Evolutionary conservation across 257 asterid genomes (phyloP), one percentile per base, ranked within the genome.

Genomic region (Solanum lycopersicoides): DNA sequence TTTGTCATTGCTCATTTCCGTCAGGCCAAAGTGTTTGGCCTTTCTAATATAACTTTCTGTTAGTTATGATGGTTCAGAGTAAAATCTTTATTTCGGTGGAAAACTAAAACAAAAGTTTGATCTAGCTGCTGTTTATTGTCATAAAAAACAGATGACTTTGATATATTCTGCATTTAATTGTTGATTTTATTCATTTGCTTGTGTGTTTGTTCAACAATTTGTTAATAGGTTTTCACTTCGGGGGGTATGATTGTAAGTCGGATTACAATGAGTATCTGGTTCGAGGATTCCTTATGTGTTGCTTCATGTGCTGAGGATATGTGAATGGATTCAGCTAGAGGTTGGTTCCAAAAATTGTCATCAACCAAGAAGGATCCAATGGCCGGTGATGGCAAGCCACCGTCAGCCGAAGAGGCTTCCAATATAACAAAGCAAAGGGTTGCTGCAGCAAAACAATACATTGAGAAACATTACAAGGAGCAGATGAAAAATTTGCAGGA

Each of bases 381-480:
- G 98, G 98, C 94, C 20, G 89, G 93, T 88, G 97, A 95, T 84
- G 91, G 94, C 20, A 88, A 89, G 32, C 86, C 92, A 35, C 86
- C 92, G 65, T 88, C 96, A 0, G 90, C 90, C 30, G 99, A 97
- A 68, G 99, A 96, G 87, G 98, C 99, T 89, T 96, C 99, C 14
- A 92, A 89, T 87, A 89, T 95, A 41, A 97, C 99, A 1, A 96
- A 97, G 89, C 98, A 96, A 92, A 96, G 92, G 89, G 99, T 93
- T 65, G 99, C 98, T 88, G 99, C 99, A 2, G 98, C 99, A 1
- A 97, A 97, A 94, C 98, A 97, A 92, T 97, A 96, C 88, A 97
- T 97, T 75, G 99, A 97, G 94, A 97, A 97, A 83, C 99, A 97
- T 91, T 97, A 97, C 95, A 94, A 94, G 92, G 94, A 89, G 89